Evolutionary conservation across 805 yeast species (phyloP), one percentile per base, ranked within the genome.

Genomic region (Candida wancherniae): DNA sequence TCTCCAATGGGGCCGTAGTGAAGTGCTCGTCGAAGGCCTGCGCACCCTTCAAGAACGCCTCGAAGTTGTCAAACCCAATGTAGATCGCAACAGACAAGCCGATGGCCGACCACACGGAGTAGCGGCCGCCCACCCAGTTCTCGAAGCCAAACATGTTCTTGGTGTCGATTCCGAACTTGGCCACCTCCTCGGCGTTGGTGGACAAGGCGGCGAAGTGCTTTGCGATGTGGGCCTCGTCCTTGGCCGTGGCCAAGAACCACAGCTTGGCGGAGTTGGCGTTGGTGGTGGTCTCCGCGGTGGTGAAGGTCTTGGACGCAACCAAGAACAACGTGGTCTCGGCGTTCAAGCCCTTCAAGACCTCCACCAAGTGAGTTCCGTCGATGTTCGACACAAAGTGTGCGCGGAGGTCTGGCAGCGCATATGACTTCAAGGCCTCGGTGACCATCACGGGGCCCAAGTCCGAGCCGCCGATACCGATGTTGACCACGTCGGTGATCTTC

Each of bases 361-460:
- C 98, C 42, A 95, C 92, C 59, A 90, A 72, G 67, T 88, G 95
- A 36, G 98, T 92, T 59, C 98, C 98, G 59, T 92, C 98, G 56
- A 92, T 90, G 77, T 92, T 92, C 47, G 97, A 90, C 41, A 92
- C 98, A 63, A 88, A 92, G 68, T 90, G 94, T 30, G 77, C 94
- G 43, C 70, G 63, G 50, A 92, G 70, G 44, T 80, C 73, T 38
- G 77, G 80, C 48, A 83, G 74, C 39, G 82, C 66, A 64, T 90
- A 92, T 47, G 84, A 81, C 72, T 90, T 92, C 58, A 92, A 75
- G 24, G 98, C 97, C 70, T 92, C 97, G 41, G 97, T 86, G 51
- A 92, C 97, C 98, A 92, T 92, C 33, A 92, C 97, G 26, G 98
- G 98, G 52, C 98, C 98, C 51, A 92, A 75, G 64, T 92, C 98